These are phyloP conservation scores for Sisymbrium irio DNA, from an alignment of 345 rosid genomes.

Conservation along the genomic window DNA sequence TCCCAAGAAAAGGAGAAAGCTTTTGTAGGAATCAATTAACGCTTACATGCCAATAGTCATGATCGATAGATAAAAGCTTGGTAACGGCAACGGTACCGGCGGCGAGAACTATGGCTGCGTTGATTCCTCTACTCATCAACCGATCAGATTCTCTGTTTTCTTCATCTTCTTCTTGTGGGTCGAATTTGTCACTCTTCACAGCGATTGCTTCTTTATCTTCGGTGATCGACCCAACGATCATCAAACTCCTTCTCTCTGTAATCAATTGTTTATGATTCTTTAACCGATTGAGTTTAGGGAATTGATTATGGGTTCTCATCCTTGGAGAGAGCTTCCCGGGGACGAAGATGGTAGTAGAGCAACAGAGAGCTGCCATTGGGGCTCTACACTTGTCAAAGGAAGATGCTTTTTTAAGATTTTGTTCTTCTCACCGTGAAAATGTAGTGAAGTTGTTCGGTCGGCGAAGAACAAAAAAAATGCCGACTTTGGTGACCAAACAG, in stretches of 20 bases:
- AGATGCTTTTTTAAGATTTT: no score
- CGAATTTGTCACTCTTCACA: conserved; percentile 15
- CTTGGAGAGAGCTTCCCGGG: conserved; percentile 5
- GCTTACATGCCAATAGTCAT: conserved; percentile 97
- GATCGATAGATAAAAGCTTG: conserved; percentile 74
- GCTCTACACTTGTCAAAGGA: neutral
- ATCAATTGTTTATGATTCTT: conserved; percentile 17
- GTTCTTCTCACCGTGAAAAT: neutral
- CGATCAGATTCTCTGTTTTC: conserved; percentile 32
- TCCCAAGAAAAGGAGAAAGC: conserved; percentile 4
- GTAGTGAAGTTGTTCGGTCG: neutral
- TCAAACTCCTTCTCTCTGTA: conserved; percentile 37
- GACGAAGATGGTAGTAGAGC: no score
- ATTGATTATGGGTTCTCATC: neutral
- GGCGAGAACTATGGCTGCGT: conserved; percentile 78
- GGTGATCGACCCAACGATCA: conserved; percentile 46
- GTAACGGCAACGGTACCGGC: conserved; percentile 75
- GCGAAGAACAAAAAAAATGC: neutral
- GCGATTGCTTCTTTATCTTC: conserved; percentile 54
- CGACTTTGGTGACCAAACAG: no score
- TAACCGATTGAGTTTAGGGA: neutral
- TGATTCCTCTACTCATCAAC: conserved; percentile 53
- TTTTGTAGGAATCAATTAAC: neutral
- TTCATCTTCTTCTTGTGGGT: conserved; percentile 25
- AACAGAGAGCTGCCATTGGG: no score